A percentile compares a stretch with the other conserved stretches of the same genome.
Evolutionary conservation across 768 basidiomycete genomes (phyloP).

Genomic region (Lactifluus echinatus): DNA sequence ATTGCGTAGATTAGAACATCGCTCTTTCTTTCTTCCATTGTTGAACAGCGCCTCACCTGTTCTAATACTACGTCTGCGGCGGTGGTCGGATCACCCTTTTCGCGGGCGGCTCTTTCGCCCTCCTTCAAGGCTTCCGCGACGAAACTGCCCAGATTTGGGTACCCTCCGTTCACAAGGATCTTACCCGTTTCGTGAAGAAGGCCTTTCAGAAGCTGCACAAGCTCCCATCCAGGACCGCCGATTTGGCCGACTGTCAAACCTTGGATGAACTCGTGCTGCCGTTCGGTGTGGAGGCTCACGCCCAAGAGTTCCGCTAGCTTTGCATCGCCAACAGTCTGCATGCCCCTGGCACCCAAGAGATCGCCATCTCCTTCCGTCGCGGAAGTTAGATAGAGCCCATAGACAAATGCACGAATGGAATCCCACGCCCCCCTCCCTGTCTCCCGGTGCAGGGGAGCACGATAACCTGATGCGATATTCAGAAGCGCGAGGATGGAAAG

Average conservation of each 20-base stretch:
- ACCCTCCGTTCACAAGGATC: constrained; percentile 49
- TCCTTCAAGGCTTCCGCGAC: constrained; percentile 60
- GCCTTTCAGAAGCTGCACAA: constrained; percentile 56
- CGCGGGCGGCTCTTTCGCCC: constrained; percentile 31
- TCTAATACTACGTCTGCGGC: constrained; percentile 54
- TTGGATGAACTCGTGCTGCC: constrained; percentile 55
- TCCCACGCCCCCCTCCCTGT: constrained; percentile 81
- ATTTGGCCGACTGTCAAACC: constrained; percentile 69
- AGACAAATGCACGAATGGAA: constrained; percentile 64
- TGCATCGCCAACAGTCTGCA: constrained; percentile 42
- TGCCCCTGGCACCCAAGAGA: constrained; percentile 58
- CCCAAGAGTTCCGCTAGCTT: constrained; percentile 69
- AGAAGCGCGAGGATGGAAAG: constrained; percentile 70
- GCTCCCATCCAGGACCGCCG: constrained; percentile 63
- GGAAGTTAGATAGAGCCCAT: constrained; percentile 64
- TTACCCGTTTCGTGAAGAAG: constrained; percentile 68
- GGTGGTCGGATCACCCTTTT: constrained; percentile 25
- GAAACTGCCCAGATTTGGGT: constrained; percentile 65
- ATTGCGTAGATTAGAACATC: constrained; percentile 18
- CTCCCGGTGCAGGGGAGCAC: constrained; percentile 57
- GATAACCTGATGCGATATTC: constrained; percentile 80
- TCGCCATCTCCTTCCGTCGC: constrained; percentile 43
- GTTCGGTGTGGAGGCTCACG: constrained; percentile 61
- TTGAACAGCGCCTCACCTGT: constrained; percentile 37
- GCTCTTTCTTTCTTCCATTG: neutral